These are phyloP conservation scores for Piper betle DNA, from an alignment of 164 flowering plant species.

Conservation along the genomic window DNA sequence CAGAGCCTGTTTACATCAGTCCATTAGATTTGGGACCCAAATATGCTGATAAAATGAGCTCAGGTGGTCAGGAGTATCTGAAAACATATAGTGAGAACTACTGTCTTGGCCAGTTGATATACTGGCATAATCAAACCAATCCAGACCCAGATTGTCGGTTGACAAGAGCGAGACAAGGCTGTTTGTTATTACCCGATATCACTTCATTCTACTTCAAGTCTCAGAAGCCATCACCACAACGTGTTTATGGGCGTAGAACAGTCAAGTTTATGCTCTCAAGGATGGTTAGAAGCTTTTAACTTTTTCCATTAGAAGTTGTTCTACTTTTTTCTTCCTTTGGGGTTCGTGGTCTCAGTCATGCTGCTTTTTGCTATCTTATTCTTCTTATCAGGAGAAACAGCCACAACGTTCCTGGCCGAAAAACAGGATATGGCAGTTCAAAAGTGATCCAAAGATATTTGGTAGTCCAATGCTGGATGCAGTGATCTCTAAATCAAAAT, in stretches of 20 bases:
- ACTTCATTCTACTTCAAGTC: slow-evolving; percentile 75
- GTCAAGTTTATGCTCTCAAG: slow-evolving; percentile 61
- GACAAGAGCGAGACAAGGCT: slow-evolving; percentile 67
- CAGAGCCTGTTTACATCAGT: slow-evolving; percentile 86
- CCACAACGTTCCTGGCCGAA: slow-evolving; percentile 91
- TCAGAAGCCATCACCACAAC: slow-evolving; percentile 61
- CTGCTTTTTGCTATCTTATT: not conserved
- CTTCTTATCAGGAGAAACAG: slow-evolving; percentile 59
- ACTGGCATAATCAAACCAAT: slow-evolving; percentile 77
- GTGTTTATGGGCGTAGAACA: slow-evolving; percentile 72
- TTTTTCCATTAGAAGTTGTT: not conserved
- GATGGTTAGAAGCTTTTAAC: slow-evolving; percentile 45
- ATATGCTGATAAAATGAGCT: slow-evolving; percentile 56
- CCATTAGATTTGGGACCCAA: slow-evolving; percentile 94
- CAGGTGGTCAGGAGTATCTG: slow-evolving; percentile 60
- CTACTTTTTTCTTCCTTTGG: no score
- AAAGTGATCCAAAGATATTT: slow-evolving; percentile 32
- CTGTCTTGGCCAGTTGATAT: slow-evolving; percentile 92
- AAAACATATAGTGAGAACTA: slow-evolving; percentile 90
- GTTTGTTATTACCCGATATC: slow-evolving; percentile 72
- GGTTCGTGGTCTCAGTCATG: not conserved
- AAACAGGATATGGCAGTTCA: slow-evolving; percentile 78
- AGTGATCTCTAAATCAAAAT: slow-evolving; percentile 28
- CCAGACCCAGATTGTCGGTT: slow-evolving; percentile 69
- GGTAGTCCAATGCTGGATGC: slow-evolving; percentile 97